Base-by-base conservation (phyloP, 2,329 filamentous ascomycete species). In the Diaporthe longicolla region DNA sequence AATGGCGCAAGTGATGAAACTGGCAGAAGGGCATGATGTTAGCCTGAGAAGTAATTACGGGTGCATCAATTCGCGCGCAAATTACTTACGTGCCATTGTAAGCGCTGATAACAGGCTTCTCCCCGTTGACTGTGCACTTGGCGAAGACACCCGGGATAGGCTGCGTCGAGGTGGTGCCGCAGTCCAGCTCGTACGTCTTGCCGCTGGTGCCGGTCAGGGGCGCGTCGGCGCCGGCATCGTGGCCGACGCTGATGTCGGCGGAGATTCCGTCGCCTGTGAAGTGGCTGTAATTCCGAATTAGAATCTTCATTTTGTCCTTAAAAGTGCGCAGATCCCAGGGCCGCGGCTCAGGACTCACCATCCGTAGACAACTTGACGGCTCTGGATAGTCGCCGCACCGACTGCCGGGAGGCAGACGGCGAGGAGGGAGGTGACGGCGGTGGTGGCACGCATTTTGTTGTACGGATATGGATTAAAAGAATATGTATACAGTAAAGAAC, bases 51-150 rank as follows among this genome's bases (percentile, higher is more conserved):
- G 9, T 19, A 13, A 35, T 4, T 11, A 17, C 2, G 4, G 3
- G 1, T 15, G 29, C 0, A 15, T 7, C 3, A 1, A 8, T 1
- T 9, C 10, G 21, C 24, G 11, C 1, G 3, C n/a, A 6, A 24
- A 6, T 3, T 37, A 6, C 61, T 37, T 66, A 66, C 61, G 43
- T 66, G 11, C 10, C 61, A 7, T 66, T 66, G 13, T 50, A 65
- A 1, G 61, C 9, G 10, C 26, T 35, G 26, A 65, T 65, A 24
- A 65, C 61, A 6, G 61, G 61, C 61, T 35, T 66, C 43, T 50
- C 61, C 3, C 43, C 29, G 13, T 66, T 52, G 21, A 66, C 61
- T 11, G 43, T 66, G 45, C 61, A 66, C 61, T 66, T 66, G 26
- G 61, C 61, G 26, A 19, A 37, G 6, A 66, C 43, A 8, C 43